Percentiles rank a stretch among this genome's conserved stretches.
Conservation (phyloP, 1,284 basidiomycete species). For the Cutaneotrichosporon sp. region DNA sequence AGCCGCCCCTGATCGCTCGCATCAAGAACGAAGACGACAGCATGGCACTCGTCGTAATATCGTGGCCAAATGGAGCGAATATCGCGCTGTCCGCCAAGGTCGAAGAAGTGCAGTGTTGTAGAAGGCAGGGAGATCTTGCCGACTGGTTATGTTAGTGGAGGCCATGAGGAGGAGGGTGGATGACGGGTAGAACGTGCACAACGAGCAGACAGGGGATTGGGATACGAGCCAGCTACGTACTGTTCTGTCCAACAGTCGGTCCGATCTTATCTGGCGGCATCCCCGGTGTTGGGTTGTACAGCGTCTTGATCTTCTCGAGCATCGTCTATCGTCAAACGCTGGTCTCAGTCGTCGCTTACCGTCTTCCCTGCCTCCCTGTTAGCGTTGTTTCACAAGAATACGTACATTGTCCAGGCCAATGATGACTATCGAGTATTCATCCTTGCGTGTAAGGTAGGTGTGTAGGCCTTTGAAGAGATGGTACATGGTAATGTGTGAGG, state of each 20-base stretch:
- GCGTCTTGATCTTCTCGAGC: slow-evolving; percentile 84
- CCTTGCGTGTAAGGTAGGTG: slow-evolving; percentile 82
- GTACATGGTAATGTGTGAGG: slow-evolving; percentile 57
- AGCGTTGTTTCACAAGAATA: background rate
- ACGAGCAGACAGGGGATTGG: too few species aligned
- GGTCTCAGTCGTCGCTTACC: slow-evolving; percentile 49
- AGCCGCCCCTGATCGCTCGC: slow-evolving; percentile 78
- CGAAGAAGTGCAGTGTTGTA: slow-evolving; percentile 89
- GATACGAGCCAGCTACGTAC: too few species aligned
- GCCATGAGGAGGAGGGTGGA: background rate
- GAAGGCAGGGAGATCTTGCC: slow-evolving; percentile 86
- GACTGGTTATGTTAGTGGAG: slow-evolving; percentile 53
- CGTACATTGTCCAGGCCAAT: slow-evolving; percentile 60
- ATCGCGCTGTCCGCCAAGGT: slow-evolving; percentile 83
- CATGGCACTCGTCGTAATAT: slow-evolving; percentile 92
- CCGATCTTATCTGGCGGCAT: slow-evolving; percentile 82
- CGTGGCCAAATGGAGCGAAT: slow-evolving; percentile 87
- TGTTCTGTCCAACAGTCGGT: slow-evolving; percentile 92
- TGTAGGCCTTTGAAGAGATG: slow-evolving; percentile 84
- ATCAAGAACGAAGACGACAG: slow-evolving; percentile 86
- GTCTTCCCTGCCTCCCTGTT: slow-evolving; percentile 71
- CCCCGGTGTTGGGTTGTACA: slow-evolving; percentile 78
- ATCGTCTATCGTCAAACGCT: slow-evolving; percentile 58
- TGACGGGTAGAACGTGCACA: background rate
- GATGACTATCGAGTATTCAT: slow-evolving; percentile 89